Base-by-base conservation (phyloP, 768 basidiomycete genomes). In the Phylloporus arenicola region DNA sequence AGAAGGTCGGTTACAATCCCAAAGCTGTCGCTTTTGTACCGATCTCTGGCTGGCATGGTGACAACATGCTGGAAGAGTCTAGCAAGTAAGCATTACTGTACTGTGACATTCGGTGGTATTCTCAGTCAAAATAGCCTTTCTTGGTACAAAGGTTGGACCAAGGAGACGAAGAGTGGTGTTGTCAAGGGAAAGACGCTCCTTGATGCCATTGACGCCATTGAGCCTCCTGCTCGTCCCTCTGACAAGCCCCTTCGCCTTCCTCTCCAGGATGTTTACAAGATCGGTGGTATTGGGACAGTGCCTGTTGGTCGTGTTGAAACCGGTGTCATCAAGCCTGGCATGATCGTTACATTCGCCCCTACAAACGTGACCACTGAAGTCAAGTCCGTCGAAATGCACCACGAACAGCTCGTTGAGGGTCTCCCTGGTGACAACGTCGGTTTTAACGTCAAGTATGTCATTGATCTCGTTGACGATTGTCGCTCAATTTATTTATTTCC, bases 221-320 rank as follows among this genome's bases (percentile, higher is more conserved):
- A 99, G 68, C 93, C 96, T 68, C 96, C 96, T 57, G 72, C 77
- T 60, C 92, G 96, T 73, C 96, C 96, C 57, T 86, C 88, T 70
- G 96, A 99, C 80, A 98, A 97, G 82, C 95, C 96, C 63, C 96
- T 99, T 78, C 94, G 96, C 76, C 94, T 99, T 61, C 93, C 95
- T 65, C 92, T 96, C 72, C 95, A 99, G 84, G 96, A 99, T 83
- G 96, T 99, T 69, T 98, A 99, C 92, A 99, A 99, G 83, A 99
- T 99, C 66, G 96, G 96, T 77, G 96, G 96, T 92, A 99, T 99
- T 62, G 96, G 96, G 62, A 99, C 96, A 64, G 96, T 99, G 68
- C 96, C 96, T 72, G 96, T 99, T 76, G 96, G 96, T 72, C 96
- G 96, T 90, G 96, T 99, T 64, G 96, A 99, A 82, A 99, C 96